phyloP scores from a whole-genome alignment of 805 yeast genomes.

The Grigorovia yakushimaensis region DNA sequence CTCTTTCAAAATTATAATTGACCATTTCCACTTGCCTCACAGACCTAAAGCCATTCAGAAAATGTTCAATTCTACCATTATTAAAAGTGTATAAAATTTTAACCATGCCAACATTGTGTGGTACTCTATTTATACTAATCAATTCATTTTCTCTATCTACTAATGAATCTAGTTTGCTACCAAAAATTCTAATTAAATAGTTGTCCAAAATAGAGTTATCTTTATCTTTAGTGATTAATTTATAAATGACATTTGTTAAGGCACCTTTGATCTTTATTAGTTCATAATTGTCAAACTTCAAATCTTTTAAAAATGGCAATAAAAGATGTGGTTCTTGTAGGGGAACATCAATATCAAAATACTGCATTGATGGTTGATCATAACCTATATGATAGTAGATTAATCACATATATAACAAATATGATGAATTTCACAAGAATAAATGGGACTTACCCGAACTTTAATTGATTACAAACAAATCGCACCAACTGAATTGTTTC shows the following conservation, averaged over 20 bases:
- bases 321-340: constrained; percentile 5
- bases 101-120: constrained; percentile 25
- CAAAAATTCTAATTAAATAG: constrained; percentile 68
- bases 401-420: too few relatives aligned
- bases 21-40: constrained; percentile 60
- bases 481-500: too few relatives aligned
- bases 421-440: too few relatives aligned
- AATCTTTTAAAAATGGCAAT: constrained; percentile 4
- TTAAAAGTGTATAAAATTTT: constrained; percentile 70
- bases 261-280: constrained; percentile 71
- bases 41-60: constrained; percentile 66
- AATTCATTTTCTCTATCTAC: constrained; percentile 78
- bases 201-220: constrained; percentile 21
- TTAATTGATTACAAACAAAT: too few relatives aligned
- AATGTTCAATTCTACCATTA: constrained; percentile 89
- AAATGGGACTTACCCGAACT: too few relatives aligned
- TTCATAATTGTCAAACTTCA: not conserved
- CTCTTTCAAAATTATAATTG: constrained; percentile 55
- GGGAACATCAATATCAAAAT: constrained; percentile 4
- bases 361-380: constrained; percentile 1
- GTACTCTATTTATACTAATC: constrained; percentile 57
- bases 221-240: constrained; percentile 30
- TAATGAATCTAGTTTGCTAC: constrained; percentile 71
- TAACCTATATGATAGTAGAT: not conserved
- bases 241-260: constrained; percentile 77